phyloP scores from a whole-genome alignment of 345 rosid species.

The Ceriops zippeliana region DNA sequence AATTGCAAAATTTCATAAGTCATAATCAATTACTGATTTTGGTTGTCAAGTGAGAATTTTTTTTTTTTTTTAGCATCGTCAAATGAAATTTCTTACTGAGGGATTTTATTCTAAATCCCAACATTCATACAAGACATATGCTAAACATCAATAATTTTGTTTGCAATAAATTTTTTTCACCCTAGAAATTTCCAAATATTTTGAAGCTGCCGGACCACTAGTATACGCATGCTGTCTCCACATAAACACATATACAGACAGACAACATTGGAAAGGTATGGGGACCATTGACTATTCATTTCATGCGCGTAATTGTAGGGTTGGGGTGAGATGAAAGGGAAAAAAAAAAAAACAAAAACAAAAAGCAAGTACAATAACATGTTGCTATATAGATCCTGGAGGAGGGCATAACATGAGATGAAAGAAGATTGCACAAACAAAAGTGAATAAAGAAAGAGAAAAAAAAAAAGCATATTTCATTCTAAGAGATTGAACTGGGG shows the following conservation, averaged over 20 bases:
- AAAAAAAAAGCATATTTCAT: not conserved
- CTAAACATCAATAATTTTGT: no score
- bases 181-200: no score
- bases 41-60: no score
- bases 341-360: not conserved
- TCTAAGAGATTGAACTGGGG: not conserved
- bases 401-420: not conserved
- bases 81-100: no score
- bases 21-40: no score
- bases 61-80: no score
- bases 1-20: no score
- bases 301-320: slow-evolving; percentile 1
- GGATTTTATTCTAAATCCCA: no score
- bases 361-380: not conserved
- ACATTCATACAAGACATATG: no score
- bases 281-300: slow-evolving; percentile 22
- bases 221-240: slow-evolving; percentile 12
- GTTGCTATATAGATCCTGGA: slow-evolving; percentile 1
- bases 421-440: not conserved
- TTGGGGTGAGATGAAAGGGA: not conserved
- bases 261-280: slow-evolving; percentile 19
- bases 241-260: slow-evolving; percentile 19
- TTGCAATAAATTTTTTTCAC: not conserved
- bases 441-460: not conserved
- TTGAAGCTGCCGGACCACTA: not conserved